Conservation (phyloP, 495 filamentous ascomycete genomes). For the Aspergillus coremiiformis region DNA sequence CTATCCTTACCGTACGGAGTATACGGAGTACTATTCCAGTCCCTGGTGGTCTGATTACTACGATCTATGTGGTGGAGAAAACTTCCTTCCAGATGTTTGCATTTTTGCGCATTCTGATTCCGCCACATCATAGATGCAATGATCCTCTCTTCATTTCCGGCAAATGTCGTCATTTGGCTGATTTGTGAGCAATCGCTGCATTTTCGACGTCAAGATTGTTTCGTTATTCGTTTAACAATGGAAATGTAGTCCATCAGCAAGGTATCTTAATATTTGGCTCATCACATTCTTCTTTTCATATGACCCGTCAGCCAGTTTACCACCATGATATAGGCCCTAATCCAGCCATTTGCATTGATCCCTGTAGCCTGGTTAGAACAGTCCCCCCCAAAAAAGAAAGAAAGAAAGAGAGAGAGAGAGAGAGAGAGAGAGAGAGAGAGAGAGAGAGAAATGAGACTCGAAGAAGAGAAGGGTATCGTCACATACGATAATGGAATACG, state of each 20-base stretch:
- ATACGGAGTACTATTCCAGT: too few relatives aligned
- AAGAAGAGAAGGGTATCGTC: neutral
- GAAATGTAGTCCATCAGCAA: neutral
- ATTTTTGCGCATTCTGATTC: neutral
- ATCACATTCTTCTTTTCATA: neutral
- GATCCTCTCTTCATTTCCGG: neutral
- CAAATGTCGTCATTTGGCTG: neutral
- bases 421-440: too few relatives aligned
- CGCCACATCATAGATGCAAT: neutral
- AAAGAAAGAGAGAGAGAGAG: too few relatives aligned
- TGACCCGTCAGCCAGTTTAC: slow-evolving; percentile 17
- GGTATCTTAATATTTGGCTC: neutral
- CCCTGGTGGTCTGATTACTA: neutral
- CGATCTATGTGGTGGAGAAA: too few relatives aligned
- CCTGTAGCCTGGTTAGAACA: slow-evolving; percentile 24
- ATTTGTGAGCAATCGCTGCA: neutral
- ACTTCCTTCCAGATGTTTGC: neutral
- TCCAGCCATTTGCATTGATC: slow-evolving; percentile 48
- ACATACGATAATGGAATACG: slow-evolving; percentile 62
- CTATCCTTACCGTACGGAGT: too few relatives aligned
- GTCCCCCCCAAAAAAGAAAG: too few relatives aligned
- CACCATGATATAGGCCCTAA: slow-evolving; percentile 46
- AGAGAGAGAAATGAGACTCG: too few relatives aligned
- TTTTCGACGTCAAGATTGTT: neutral
- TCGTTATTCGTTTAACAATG: neutral